These are phyloP conservation scores for Tulasnella sp. DNA, from an alignment of 768 basidiomycete species.

Conservation along the genomic window DNA sequence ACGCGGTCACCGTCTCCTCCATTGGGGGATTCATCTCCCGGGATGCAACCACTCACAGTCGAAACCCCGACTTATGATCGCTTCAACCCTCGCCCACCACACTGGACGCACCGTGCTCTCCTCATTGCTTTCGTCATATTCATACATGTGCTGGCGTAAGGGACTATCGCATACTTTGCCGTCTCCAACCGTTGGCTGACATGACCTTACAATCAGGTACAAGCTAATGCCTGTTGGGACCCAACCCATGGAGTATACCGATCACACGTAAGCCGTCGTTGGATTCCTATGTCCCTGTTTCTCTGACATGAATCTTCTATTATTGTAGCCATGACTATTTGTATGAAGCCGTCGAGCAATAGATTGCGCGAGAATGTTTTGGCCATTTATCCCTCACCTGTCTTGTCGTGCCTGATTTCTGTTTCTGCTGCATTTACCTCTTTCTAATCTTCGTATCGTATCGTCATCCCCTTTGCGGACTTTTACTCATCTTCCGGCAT, in stretches of 20 bases:
- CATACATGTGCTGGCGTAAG: neutral
- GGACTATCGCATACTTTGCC: neutral
- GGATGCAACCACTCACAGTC: neutral
- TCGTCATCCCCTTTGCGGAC: too few relatives aligned
- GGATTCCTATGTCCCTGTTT: too few relatives aligned
- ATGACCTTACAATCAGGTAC: neutral
- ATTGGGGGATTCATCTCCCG: neutral
- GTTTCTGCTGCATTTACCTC: too few relatives aligned
- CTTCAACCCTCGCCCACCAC: constrained; percentile 11
- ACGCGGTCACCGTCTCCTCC: constrained; percentile 4
- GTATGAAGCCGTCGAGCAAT: too few relatives aligned
- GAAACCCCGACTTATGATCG: constrained; percentile 2
- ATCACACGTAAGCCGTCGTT: constrained; percentile 8
- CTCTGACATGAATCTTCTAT: too few relatives aligned
- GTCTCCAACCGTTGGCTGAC: neutral
- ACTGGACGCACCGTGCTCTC: constrained; percentile 9
- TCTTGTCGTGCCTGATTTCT: too few relatives aligned
- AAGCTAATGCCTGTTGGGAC: constrained; percentile 6
- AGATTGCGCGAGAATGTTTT: too few relatives aligned
- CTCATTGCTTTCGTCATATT: constrained; percentile 11
- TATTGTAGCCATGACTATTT: too few relatives aligned
- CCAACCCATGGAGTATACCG: neutral
- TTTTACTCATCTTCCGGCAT: too few relatives aligned
- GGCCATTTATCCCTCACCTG: too few relatives aligned
- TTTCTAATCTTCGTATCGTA: too few relatives aligned